phyloP scores from a whole-genome alignment of 1,284 basidiomycete species.

The Marasmius tenuissimus region DNA sequence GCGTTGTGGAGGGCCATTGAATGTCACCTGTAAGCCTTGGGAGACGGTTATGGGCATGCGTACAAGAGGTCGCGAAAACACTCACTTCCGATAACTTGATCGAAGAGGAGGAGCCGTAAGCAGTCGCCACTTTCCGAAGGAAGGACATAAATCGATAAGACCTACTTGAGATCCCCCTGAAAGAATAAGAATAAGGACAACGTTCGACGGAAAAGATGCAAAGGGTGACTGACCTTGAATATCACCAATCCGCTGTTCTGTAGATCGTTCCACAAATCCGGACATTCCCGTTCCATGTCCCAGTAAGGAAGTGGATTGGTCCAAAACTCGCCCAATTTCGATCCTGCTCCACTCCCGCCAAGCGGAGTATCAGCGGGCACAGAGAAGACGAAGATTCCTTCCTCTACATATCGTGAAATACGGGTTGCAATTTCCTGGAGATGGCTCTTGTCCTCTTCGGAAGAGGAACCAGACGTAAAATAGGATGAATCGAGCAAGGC shows the following conservation, averaged over 20 bases:
- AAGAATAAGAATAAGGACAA: conserved; percentile 3
- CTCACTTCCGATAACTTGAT: conserved; percentile 78
- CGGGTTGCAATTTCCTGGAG: conserved; percentile 67
- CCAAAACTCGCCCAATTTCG: conserved; percentile 71
- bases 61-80: conserved; percentile 29
- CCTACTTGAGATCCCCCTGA: conserved; percentile 87
- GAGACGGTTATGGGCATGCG: conserved; percentile 7
- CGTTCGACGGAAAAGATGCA: neutral
- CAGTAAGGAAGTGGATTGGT: conserved; percentile 83
- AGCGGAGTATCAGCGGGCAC: conserved; percentile 68
- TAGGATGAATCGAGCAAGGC: conserved; percentile 58
- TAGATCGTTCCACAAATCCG: conserved; percentile 60
- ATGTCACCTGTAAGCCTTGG: conserved; percentile 86
- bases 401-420: conserved; percentile 72
- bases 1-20: conserved; percentile 83
- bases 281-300: conserved; percentile 67
- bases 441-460: conserved; percentile 30
- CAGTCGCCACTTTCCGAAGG: too few species aligned
- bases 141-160: neutral
- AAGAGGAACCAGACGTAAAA: conserved; percentile 24
- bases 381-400: conserved; percentile 75
- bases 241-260: conserved; percentile 77
- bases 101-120: neutral
- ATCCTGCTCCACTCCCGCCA: conserved; percentile 39
- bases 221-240: conserved; percentile 70